Evolutionary conservation across 345 rosid genomes (phyloP).

Genomic region (Eucalyptus pumila): DNA sequence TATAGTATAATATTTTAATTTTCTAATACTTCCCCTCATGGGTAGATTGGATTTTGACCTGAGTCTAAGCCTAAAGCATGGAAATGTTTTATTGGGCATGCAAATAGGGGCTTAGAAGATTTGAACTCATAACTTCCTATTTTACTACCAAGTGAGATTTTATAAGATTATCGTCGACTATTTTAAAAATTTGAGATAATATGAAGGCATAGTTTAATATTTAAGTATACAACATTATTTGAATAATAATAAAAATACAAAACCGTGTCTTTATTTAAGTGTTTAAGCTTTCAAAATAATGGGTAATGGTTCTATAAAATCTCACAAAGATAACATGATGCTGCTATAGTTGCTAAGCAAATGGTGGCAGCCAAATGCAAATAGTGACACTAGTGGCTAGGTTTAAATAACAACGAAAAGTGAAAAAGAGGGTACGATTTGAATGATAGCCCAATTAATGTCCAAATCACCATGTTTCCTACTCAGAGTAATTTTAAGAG

Average conservation of each 20-base stretch:
- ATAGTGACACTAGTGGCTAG: neutral
- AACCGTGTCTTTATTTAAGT: too few relatives aligned
- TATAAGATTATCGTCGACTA: fast-evolving
- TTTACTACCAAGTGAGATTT: neutral
- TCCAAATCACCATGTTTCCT: neutral
- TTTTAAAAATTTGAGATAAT: too few relatives aligned
- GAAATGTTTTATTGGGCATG: neutral
- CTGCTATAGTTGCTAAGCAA: neutral
- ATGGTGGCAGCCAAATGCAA: neutral
- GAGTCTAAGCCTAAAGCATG: neutral
- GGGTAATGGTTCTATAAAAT: too few relatives aligned
- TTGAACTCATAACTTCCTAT: neutral
- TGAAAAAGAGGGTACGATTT: neutral
- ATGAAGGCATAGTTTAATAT: too few relatives aligned
- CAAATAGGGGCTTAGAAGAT: neutral
- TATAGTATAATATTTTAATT: too few relatives aligned
- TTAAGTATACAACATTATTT: too few relatives aligned
- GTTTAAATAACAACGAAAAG: neutral
- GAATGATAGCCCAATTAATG: neutral
- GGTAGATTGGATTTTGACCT: neutral
- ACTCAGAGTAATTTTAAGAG: neutral
- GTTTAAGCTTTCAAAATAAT: neutral
- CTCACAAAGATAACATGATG: neutral
- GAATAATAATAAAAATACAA: too few relatives aligned
- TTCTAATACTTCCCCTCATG: too few relatives aligned